These are phyloP conservation scores for Hypoxylon fuscum DNA, from an alignment of 495 filamentous ascomycete species.

Conservation along the genomic window DNA sequence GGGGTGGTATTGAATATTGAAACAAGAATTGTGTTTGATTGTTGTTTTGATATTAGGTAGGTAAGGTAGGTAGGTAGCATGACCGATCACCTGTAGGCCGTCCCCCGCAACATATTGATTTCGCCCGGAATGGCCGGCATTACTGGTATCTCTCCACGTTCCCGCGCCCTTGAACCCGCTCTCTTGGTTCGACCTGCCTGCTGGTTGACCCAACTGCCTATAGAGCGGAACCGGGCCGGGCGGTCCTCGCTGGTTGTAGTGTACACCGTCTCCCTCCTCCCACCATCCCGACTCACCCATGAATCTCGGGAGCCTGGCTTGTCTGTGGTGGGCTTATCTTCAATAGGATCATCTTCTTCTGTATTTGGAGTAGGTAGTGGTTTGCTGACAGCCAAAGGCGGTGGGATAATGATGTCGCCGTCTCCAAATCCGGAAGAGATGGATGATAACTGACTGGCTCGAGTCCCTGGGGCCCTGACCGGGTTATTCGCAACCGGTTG, in stretches of 20 bases:
- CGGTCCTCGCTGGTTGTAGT: constrained; percentile 58
- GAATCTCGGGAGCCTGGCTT: constrained; percentile 47
- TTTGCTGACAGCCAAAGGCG: constrained; percentile 22
- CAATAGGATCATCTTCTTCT: background rate
- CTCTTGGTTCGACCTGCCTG: constrained; percentile 57
- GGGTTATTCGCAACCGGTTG: constrained; percentile 48
- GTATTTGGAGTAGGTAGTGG: constrained; percentile 3
- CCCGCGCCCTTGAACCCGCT: constrained; percentile 41
- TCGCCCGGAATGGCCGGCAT: constrained; percentile 38
- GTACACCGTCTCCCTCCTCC: constrained; percentile 55
- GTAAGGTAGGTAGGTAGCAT: background rate
- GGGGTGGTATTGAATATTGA: background rate
- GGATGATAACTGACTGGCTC: constrained; percentile 57
- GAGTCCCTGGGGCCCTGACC: constrained; percentile 43
- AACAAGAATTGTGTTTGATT: constrained; percentile 11
- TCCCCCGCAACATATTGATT: constrained; percentile 33
- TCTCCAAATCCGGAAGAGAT: constrained; percentile 65
- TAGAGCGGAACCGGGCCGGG: constrained; percentile 63
- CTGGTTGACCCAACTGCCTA: constrained; percentile 70
- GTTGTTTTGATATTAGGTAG: constrained; percentile 16
- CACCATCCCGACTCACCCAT: constrained; percentile 45
- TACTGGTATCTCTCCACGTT: constrained; percentile 37
- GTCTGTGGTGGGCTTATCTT: background rate
- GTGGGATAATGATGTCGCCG: constrained; percentile 56
- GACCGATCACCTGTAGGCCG: constrained; percentile 35